Conservation (phyloP, 257 asterid species). For the Agastache rugosa region DNA sequence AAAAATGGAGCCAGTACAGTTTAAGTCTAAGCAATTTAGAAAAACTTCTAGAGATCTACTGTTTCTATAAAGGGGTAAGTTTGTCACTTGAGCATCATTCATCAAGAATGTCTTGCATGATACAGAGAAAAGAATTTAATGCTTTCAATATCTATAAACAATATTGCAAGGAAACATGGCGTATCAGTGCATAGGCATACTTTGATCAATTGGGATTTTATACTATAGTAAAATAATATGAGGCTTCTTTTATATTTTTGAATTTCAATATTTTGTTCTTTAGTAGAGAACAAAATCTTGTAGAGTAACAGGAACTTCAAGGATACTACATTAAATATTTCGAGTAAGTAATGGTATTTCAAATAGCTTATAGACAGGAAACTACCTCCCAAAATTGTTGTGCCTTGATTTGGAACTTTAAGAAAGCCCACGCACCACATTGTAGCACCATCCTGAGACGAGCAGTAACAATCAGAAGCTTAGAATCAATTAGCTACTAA, state of each 20-base stretch:
- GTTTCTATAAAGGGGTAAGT: neutral
- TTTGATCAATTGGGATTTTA: neutral
- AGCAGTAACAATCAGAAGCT: slow-evolving; percentile 11
- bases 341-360: slow-evolving; percentile 17
- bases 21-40: neutral
- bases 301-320: slow-evolving; percentile 5
- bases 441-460: slow-evolving; percentile 70
- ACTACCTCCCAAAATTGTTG: slow-evolving; percentile 86
- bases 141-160: neutral
- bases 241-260: neutral
- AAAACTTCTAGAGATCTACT: neutral
- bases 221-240: neutral
- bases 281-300: neutral
- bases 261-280: too few relatives aligned
- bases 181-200: neutral
- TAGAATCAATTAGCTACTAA: slow-evolving; percentile 8
- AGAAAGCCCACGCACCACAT: slow-evolving; percentile 86
- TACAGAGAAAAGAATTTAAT: neutral
- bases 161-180: neutral
- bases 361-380: slow-evolving; percentile 25
- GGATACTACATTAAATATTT: neutral
- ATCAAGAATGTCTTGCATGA: neutral
- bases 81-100: neutral
- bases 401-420: slow-evolving; percentile 60
- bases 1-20: neutral